A percentile compares a stretch with the other conserved stretches of the same genome.
phyloP scores from a whole-genome alignment of 176 grass and related monocot genomes.

The Cocos nucifera region DNA sequence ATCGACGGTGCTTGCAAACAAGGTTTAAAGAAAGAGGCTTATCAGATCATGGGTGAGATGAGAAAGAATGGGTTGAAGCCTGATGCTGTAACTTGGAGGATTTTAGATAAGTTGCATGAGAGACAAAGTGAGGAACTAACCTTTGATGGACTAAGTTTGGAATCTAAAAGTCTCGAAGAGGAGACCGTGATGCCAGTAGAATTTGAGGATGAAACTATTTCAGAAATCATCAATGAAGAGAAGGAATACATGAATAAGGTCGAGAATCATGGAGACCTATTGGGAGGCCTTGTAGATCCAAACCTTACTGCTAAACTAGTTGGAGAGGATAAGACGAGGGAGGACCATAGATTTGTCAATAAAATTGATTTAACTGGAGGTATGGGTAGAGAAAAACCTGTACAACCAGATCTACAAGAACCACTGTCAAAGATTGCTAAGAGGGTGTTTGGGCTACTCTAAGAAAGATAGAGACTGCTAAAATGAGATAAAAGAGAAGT shows the following conservation, averaged over 20 bases:
- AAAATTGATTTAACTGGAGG: neutral
- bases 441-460: slow-evolving; percentile 56
- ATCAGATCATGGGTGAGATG: slow-evolving; percentile 62
- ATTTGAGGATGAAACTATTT: neutral
- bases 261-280: neutral
- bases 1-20: slow-evolving; percentile 53
- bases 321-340: slow-evolving; percentile 19
- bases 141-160: slow-evolving; percentile 4
- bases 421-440: slow-evolving; percentile 42
- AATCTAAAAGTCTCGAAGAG: neutral
- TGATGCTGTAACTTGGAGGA: slow-evolving; percentile 82
- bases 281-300: slow-evolving; percentile 21
- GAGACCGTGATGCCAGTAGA: slow-evolving; percentile 5
- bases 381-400: slow-evolving; percentile 8
- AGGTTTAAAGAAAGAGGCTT: slow-evolving; percentile 52
- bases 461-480: neutral
- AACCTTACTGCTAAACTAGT: neutral
- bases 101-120: slow-evolving; percentile 47
- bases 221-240: neutral
- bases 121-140: slow-evolving; percentile 5
- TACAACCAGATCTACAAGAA: slow-evolving; percentile 14
- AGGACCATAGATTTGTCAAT: slow-evolving; percentile 8
- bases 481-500: too few relatives aligned
- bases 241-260: neutral
- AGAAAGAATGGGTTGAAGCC: slow-evolving; percentile 63